Conservation (phyloP, 768 basidiomycete genomes). For the Russula vinacea region DNA sequence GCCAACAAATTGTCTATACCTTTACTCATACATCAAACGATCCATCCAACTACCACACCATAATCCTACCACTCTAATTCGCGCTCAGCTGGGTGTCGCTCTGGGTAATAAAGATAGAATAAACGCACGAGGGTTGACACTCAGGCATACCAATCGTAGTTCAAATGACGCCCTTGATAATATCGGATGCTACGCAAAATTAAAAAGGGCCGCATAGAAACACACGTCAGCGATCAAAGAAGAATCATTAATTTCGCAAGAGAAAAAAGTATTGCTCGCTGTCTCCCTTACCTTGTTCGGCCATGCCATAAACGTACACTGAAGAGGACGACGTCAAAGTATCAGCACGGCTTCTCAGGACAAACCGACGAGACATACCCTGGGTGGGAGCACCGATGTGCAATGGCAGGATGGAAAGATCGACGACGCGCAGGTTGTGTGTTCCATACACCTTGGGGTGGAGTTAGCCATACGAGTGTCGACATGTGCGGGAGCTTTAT, state of each 20-base stretch:
- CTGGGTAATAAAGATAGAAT: not conserved
- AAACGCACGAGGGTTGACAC: not conserved
- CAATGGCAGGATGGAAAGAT: conserved; percentile 53
- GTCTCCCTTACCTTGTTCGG: conserved; percentile 43
- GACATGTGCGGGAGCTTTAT: not conserved
- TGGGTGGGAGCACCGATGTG: conserved; percentile 50
- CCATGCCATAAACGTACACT: conserved; percentile 39
- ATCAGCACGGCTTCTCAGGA: not conserved
- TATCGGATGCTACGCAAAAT: conserved; percentile 33
- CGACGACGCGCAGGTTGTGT: conserved; percentile 52
- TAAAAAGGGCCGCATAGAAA: not conserved
- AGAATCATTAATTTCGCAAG: too few species aligned
- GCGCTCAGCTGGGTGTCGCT: not conserved
- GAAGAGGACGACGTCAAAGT: conserved; percentile 34
- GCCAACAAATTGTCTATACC: not conserved
- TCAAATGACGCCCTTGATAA: conserved; percentile 32
- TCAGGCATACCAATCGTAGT: not conserved
- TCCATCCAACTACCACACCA: not conserved
- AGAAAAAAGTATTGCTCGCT: not conserved
- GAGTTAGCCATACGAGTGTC: not conserved
- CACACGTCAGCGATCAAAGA: not conserved
- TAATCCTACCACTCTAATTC: not conserved
- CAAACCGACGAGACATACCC: conserved; percentile 33
- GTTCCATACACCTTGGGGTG: conserved; percentile 51
- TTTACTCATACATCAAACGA: not conserved